These are phyloP conservation scores for Exobasidium rhododendri DNA, from an alignment of 1,284 basidiomycete species.

Conservation along the genomic window DNA sequence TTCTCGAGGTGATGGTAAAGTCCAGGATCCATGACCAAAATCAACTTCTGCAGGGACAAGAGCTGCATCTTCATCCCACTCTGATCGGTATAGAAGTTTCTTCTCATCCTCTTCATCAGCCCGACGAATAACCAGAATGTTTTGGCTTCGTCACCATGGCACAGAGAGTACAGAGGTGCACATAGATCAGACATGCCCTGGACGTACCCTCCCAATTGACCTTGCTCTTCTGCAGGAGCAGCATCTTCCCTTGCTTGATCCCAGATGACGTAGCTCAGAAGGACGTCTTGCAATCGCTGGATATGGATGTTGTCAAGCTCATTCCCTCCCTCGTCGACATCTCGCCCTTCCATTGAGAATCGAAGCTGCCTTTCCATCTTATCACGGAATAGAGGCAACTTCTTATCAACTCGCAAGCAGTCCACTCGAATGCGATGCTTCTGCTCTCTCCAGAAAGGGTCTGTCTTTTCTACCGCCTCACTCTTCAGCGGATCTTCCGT, in stretches of 20 bases:
- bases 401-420: conserved; percentile 92
- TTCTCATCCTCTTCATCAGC: conserved; percentile 89
- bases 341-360: neutral
- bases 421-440: conserved; percentile 89
- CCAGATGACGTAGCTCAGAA: conserved; percentile 72
- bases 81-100: conserved; percentile 91
- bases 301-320: conserved; percentile 66
- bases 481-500: conserved; percentile 15
- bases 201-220: conserved; percentile 63
- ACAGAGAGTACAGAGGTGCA: conserved; percentile 86
- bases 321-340: conserved; percentile 59
- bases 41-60: conserved; percentile 80
- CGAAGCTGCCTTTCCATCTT: conserved; percentile 3
- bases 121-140: conserved; percentile 95
- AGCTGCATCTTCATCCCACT: conserved; percentile 95
- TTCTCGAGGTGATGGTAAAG: conserved; percentile 64
- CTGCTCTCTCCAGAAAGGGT: conserved; percentile 58
- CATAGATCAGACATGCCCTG: conserved; percentile 98
- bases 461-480: conserved; percentile 4
- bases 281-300: conserved; percentile 70
- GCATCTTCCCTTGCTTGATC: conserved; percentile 9
- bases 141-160: conserved; percentile 79
- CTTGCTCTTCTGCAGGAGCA: neutral
- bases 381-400: conserved; percentile 74
- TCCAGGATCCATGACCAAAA: conserved; percentile 89